Evolutionary conservation across 192 early-diverging fungal species (phyloP).

Genomic region (Gigaspora rosea): DNA sequence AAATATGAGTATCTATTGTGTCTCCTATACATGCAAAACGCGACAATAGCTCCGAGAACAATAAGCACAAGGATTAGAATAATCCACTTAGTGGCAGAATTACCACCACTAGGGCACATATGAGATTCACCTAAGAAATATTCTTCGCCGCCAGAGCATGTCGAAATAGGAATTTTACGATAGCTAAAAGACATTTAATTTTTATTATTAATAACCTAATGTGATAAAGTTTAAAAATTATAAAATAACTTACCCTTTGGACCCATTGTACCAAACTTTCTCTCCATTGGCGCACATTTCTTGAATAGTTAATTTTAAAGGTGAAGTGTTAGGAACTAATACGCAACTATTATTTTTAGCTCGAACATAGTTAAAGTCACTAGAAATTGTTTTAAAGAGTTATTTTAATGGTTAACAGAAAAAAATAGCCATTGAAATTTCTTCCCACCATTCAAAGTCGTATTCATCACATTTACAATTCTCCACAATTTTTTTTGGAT

Average conservation of each 20-base stretch:
- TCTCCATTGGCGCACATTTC: slow-evolving; percentile 50
- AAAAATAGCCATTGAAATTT: neutral
- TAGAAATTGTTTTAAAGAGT: slow-evolving; percentile 14
- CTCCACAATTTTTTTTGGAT: slow-evolving; percentile 54
- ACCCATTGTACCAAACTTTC: slow-evolving; percentile 64
- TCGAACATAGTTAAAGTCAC: slow-evolving; percentile 76
- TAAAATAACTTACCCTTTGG: slow-evolving; percentile 40
- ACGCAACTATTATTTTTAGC: slow-evolving; percentile 58
- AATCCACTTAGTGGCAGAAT: too few species aligned
- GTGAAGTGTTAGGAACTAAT: slow-evolving; percentile 53
- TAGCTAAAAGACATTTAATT: slow-evolving; percentile 23
- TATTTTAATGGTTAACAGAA: slow-evolving; percentile 10
- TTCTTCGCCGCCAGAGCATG: too few species aligned
- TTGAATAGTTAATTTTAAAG: slow-evolving; percentile 41
- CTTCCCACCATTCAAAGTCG: slow-evolving; percentile 82
- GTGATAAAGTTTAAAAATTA: neutral
- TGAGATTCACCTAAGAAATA: too few species aligned
- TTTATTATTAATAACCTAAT: neutral
- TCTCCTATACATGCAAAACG: too few species aligned
- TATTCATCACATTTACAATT: slow-evolving; percentile 73
- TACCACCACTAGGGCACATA: too few species aligned
- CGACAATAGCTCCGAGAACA: too few species aligned
- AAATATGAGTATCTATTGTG: too few species aligned
- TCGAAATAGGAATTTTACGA: slow-evolving; percentile 42
- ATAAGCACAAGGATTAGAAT: too few species aligned